These are phyloP conservation scores for Allomyces javanicus DNA, from an alignment of 192 early-diverging fungal genomes.

Conservation along the genomic window DNA sequence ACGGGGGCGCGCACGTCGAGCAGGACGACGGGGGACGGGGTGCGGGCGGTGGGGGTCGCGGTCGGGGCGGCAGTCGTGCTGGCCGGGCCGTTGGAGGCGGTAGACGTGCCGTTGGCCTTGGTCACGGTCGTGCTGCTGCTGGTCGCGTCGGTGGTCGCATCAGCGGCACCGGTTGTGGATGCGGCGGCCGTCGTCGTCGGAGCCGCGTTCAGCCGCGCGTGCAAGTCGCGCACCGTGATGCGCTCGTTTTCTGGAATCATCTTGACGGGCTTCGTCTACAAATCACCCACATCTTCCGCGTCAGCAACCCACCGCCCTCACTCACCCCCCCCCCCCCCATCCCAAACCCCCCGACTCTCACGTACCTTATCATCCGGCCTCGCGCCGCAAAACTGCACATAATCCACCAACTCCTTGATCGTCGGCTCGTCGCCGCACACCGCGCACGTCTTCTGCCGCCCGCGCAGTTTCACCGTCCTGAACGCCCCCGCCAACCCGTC, in stretches of 20 bases:
- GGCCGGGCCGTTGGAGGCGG: conserved; percentile 1
- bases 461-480: conserved; percentile 57
- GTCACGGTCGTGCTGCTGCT: background rate
- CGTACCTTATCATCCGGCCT: conserved; percentile 53
- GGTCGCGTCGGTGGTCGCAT: background rate
- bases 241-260: conserved; percentile 10
- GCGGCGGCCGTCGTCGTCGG: background rate
- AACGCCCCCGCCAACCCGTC: conserved; percentile 56
- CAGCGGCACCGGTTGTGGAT: background rate
- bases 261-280: conserved; percentile 3
- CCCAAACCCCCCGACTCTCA: conserved; percentile 5
- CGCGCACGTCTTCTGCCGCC: conserved; percentile 44
- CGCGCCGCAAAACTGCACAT: conserved; percentile 74
- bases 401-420: conserved; percentile 67
- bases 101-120: background rate
- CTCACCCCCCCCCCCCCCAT: conserved; percentile 2
- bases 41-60: conserved; percentile 18
- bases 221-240: background rate
- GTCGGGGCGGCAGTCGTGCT: conserved; percentile 15
- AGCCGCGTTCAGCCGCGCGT: conserved; percentile 6
- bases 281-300: background rate
- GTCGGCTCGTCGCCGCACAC: conserved; percentile 75
- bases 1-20: conserved; percentile 76
- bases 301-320: background rate
- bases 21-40: conserved; percentile 40